A percentile compares a stretch with the other conserved stretches of the same genome.
These are phyloP conservation scores for Calonectria hongkongensis DNA, from an alignment of 2,329 filamentous ascomycete species.

Conservation along the genomic window DNA sequence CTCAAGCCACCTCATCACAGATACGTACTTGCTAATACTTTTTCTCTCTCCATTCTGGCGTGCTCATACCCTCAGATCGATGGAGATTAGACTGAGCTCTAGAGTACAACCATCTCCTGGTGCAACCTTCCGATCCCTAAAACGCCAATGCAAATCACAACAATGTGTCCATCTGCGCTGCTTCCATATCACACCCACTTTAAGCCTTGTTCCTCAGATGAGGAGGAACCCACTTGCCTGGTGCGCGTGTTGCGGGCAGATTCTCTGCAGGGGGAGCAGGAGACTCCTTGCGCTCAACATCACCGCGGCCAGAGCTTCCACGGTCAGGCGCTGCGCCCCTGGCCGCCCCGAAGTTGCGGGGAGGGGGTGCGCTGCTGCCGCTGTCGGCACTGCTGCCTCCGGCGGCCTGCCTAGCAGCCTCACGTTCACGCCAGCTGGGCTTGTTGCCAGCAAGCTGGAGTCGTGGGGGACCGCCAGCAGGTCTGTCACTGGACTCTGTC, in stretches of 20 bases:
- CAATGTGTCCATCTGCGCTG: constrained; percentile 50
- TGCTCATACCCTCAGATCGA: constrained; percentile 56
- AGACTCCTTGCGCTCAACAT: constrained; percentile 62
- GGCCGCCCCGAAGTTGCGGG: constrained; percentile 59
- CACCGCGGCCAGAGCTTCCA: constrained; percentile 60
- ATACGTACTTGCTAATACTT: constrained; percentile 54
- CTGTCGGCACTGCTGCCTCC: constrained; percentile 63
- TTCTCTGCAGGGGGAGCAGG: constrained; percentile 67
- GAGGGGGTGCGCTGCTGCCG: constrained; percentile 58
- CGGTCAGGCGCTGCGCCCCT: constrained; percentile 66
- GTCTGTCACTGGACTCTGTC: constrained; percentile 68
- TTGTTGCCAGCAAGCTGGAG: constrained; percentile 77
- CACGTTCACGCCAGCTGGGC: constrained; percentile 84
- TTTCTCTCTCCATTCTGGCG: constrained; percentile 56
- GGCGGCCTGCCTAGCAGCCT: constrained; percentile 70
- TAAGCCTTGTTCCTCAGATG: constrained; percentile 61
- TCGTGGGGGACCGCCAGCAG: constrained; percentile 72
- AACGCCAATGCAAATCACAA: constrained; percentile 63
- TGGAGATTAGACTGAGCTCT: constrained; percentile 60
- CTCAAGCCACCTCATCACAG: constrained; percentile 53
- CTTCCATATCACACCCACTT: constrained; percentile 39
- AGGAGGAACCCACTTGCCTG: constrained; percentile 77
- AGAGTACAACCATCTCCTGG: constrained; percentile 61
- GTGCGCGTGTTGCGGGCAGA: constrained; percentile 70
- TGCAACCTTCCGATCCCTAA: constrained; percentile 58